phyloP scores from a whole-genome alignment of 257 asterid species.

The Nemophila menziesii region DNA sequence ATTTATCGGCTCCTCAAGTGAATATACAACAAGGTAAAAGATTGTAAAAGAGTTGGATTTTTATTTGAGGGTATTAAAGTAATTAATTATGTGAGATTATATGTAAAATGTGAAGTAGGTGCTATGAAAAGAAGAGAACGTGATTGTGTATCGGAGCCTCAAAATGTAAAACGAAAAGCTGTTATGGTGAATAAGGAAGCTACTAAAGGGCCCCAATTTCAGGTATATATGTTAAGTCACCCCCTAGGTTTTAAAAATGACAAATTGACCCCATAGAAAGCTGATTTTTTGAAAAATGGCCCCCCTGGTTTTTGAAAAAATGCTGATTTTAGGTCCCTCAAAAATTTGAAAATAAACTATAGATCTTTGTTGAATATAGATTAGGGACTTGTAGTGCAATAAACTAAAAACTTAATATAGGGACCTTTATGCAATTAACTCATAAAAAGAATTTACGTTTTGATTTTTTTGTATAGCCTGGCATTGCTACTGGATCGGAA shows the following conservation, averaged over 20 bases:
- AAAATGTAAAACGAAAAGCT: constrained; percentile 30
- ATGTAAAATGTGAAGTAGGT: constrained; percentile 20
- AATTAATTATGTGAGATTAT: background rate
- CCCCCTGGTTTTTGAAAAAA: no score
- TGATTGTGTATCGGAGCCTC: constrained; percentile 29
- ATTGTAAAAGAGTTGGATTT: background rate
- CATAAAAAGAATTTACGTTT: no score
- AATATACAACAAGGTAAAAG: constrained; percentile 2
- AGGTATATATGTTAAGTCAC: background rate
- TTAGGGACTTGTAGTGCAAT: background rate
- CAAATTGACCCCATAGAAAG: no score
- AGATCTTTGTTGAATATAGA: no score
- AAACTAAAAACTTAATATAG: background rate
- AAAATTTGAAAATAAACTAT: no score
- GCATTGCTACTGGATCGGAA: constrained; percentile 18
- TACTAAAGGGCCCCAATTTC: constrained; percentile 4
- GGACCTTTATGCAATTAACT: constrained; percentile 7
- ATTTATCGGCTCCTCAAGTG: background rate
- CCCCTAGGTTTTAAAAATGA: no score
- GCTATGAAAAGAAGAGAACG: constrained; percentile 39
- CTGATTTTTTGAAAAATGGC: no score
- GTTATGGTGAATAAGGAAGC: constrained; percentile 14
- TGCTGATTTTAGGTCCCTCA: no score
- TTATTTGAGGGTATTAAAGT: background rate
- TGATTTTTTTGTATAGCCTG: constrained; percentile 38